Percentiles rank a stretch among this genome's conserved stretches.
phyloP scores from a whole-genome alignment of 306 rosid genomes.

The Ormosia emarginata region DNA sequence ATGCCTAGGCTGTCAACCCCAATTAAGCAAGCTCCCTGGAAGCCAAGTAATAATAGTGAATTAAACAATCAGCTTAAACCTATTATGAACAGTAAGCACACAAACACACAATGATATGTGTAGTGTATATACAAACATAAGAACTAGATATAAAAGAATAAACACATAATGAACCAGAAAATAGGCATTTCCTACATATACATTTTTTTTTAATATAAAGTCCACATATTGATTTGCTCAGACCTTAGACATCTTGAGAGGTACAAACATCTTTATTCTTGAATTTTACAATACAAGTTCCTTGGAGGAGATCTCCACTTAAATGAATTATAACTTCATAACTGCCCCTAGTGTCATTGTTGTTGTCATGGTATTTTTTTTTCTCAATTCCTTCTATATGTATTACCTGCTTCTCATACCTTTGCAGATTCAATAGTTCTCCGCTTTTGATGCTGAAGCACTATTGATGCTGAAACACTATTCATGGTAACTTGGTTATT shows the following conservation, averaged over 20 bases:
- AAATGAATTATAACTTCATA: not conserved
- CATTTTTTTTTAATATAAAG: not conserved
- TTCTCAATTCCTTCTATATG: not conserved
- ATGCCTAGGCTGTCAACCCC: constrained; percentile 93
- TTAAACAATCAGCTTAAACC: constrained; percentile 4
- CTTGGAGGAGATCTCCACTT: not conserved
- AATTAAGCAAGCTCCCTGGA: constrained; percentile 77
- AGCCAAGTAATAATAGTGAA: constrained; percentile 21
- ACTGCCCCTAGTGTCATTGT: not conserved
- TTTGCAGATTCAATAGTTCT: not conserved
- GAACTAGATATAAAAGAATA: not conserved
- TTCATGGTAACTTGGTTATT: no score
- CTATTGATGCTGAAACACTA: no score
- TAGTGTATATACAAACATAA: not conserved
- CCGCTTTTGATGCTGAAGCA: no score
- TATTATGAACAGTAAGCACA: not conserved
- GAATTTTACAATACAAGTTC: not conserved
- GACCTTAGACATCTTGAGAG: not conserved
- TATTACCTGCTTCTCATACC: not conserved
- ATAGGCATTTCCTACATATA: not conserved
- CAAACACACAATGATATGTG: not conserved
- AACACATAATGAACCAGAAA: not conserved
- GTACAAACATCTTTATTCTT: not conserved
- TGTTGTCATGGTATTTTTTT: not conserved
- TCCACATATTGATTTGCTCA: not conserved